Evolutionary conservation across 768 basidiomycete species (phyloP).

Genomic region (Suillus decipiens): DNA sequence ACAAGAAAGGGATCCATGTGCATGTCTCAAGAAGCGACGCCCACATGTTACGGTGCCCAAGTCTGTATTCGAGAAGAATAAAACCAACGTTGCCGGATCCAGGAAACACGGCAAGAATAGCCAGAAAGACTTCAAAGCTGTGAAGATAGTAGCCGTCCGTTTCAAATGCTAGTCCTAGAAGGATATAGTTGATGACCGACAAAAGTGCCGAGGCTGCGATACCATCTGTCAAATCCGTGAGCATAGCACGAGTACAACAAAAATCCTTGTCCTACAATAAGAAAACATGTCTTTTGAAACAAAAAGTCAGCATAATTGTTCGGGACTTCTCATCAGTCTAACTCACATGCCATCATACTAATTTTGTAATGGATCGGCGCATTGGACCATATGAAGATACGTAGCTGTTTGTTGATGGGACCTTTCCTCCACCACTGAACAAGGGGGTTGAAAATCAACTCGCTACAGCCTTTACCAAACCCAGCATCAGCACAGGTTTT

Average conservation of each 20-base stretch:
- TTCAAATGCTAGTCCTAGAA: constrained; percentile 65
- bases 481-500: constrained; percentile 2
- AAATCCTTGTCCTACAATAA: constrained; percentile 35
- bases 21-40: constrained; percentile 19
- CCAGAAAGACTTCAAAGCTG: constrained; percentile 73
- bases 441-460: constrained; percentile 81
- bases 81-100: constrained; percentile 69
- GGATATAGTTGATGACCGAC: constrained; percentile 62
- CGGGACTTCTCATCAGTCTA: constrained; percentile 12
- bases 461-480: constrained; percentile 55
- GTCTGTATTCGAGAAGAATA: constrained; percentile 65
- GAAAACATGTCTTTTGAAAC: constrained; percentile 40
- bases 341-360: constrained; percentile 47
- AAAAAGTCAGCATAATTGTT: background rate
- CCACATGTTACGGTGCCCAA: constrained; percentile 39
- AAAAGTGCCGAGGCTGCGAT: constrained; percentile 65
- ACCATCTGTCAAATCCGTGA: constrained; percentile 27
- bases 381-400: constrained; percentile 65
- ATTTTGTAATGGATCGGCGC: constrained; percentile 79
- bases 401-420: constrained; percentile 76
- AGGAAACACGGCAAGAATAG: constrained; percentile 68
- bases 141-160: constrained; percentile 72
- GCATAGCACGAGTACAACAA: background rate
- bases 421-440: constrained; percentile 57
- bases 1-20: constrained; percentile 30